Evolutionary conservation across 495 filamentous ascomycete species (phyloP), one percentile per base, ranked within the genome.

Genomic region (Hypoxylon crocopeplum): DNA sequence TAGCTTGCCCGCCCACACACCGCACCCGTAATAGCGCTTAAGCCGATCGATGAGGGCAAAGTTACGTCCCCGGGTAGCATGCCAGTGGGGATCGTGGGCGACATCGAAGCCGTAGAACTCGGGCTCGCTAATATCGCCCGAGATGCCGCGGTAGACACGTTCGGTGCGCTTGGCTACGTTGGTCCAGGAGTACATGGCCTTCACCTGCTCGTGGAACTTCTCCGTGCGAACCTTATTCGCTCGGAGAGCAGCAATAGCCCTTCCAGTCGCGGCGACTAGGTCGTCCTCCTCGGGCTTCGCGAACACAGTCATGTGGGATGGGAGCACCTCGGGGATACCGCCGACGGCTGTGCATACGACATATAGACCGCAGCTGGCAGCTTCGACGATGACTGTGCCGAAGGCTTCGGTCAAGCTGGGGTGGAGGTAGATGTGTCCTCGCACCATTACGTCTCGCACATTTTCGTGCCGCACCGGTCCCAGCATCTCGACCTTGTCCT

Each of bases 1-100:
- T 17, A 98, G 74, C 74, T 98, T 98, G 6, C 94, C 94, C 7
- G 94, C 94, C 94, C 94, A 98, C 32, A 98, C 92, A n/a, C 94
- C 94, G 67, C 94, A 98, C n/a, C 94, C 94, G 67, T 98, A 98
- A 67, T 98, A 98, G 20, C 93, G 76, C 72, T 98, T 98, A 17
- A 98, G 71, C 15, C 94, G 83, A 68, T 98, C 94, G 64, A 98
- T 96, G 20, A 98, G 82, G 1, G 91, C 90, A 72, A 94, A 95
- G 70, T 88, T 92, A 32, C 89, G 78, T 36, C 91, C 91, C 33
- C 90, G 78, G n/a, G 87, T 87, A 2, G 86, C 88, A 42, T 88
- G 82, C 62, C 88, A 87, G 10, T 83, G 86, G 51, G 84, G 86
- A 80, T 86, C 83, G 59, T 82, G 77, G 17, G 80, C 85, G 2